Evolutionary conservation across 2,329 filamentous ascomycete genomes (phyloP), one percentile per base, ranked within the genome.

Genomic region (Colletotrichum lini): DNA sequence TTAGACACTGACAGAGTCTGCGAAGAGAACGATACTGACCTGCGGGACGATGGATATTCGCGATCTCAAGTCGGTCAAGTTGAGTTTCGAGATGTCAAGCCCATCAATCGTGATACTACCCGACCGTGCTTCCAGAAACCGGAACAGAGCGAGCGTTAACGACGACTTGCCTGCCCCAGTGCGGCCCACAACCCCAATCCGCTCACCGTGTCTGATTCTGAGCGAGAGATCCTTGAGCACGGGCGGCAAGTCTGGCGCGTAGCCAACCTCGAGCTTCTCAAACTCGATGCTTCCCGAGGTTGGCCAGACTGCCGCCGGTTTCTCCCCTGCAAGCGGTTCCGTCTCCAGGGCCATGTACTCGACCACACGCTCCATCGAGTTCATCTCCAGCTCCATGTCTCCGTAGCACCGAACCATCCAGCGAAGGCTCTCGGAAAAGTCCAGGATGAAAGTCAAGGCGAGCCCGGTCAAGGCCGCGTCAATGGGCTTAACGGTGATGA

Each of bases 141-240:
- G 91, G 86, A 95, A 95, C 0, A 95, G 83, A 0, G 93, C 92
- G 1, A 95, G 84, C 0, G 93, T 94, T 23, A 95, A 81, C 0
- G 91, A 93, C 0, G 92, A 94, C 80, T 95, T 95, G 68, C 93
- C 93, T 0, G 93, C 93, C 4, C 93, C 93, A 0, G 93, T 95
- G 16, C 93, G 89, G 13, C 93, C 93, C 4, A 95, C 90, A 3
- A 95, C 90, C n/a, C 93, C 93, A 18, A 95, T 83, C 16, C 93
- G 85, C 80, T 95, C 89, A 73, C 92, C 92, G 65, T 88, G 85
- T 49, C 89, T 85, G 16, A 94, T 87, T 15, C 81, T 83, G 79
- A 96, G 95, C 1, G 85, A 90, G n/a, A 95, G 83, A 0, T 90
- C 91, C 78, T 89, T 93, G 2, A 95, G 83, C 0, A 95, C 91